Evolutionary conservation across 192 early-diverging fungal genomes (phyloP).

Genomic region (Entomortierella chlamydospora): DNA sequence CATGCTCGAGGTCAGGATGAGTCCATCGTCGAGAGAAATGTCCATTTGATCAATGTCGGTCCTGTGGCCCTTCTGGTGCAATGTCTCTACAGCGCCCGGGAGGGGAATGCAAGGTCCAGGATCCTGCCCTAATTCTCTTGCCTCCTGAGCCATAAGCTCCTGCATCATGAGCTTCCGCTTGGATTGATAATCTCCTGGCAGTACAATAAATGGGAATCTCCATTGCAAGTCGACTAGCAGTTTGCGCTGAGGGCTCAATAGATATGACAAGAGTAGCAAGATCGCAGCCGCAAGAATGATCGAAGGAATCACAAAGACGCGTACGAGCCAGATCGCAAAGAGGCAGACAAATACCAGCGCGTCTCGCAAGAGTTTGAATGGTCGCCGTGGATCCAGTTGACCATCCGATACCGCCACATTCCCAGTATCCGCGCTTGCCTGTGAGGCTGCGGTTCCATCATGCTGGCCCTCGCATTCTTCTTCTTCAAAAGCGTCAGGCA

Average conservation of each 20-base stretch:
- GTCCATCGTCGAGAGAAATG: conserved; percentile 1
- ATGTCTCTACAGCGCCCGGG: conserved; percentile 38
- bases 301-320: conserved; percentile 46
- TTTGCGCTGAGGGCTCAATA: conserved; percentile 47
- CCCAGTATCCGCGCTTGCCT: background rate
- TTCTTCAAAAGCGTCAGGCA: background rate
- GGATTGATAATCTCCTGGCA: conserved; percentile 51
- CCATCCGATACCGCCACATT: background rate
- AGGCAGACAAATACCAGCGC: conserved; percentile 23
- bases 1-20: conserved; percentile 45
- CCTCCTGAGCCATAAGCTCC: conserved; percentile 38
- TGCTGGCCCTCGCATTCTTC: conserved; percentile 8
- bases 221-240: conserved; percentile 51
- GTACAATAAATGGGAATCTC: conserved; percentile 48
- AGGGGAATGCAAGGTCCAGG: conserved; percentile 22
- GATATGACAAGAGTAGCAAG: conserved; percentile 36
- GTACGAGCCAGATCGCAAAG: conserved; percentile 43
- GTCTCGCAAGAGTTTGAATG: conserved; percentile 29
- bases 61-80: conserved; percentile 28
- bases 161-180: conserved; percentile 54
- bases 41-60: conserved; percentile 55
- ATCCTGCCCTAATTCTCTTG: conserved; percentile 31
- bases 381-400: conserved; percentile 35
- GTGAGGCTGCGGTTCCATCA: background rate
- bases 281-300: conserved; percentile 47